Evolutionary conservation across 495 filamentous ascomycete genomes (phyloP).

Genomic region (Trichoderma asperelloides): DNA sequence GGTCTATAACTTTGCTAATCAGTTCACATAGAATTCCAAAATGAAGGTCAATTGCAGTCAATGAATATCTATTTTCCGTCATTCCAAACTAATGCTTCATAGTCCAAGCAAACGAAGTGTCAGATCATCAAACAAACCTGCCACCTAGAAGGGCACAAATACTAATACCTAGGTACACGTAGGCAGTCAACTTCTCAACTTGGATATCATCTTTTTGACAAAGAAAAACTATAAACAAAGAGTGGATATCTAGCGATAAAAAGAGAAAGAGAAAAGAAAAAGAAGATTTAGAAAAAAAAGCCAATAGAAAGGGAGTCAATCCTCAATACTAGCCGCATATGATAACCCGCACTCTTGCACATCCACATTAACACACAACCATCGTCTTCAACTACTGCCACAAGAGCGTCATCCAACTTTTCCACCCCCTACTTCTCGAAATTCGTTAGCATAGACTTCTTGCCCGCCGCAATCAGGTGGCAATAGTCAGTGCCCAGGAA

Average conservation of each 20-base stretch:
- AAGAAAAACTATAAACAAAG: background rate
- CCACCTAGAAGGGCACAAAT: background rate
- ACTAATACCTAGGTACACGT: background rate
- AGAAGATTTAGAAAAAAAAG: background rate
- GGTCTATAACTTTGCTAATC: background rate
- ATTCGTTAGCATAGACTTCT: slow-evolving; percentile 14
- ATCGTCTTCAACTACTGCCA: background rate
- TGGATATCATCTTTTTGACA: background rate
- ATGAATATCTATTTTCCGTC: background rate
- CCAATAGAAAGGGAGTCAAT: background rate
- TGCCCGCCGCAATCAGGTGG: slow-evolving; percentile 7
- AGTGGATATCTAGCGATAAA: background rate
- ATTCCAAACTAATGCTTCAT: background rate
- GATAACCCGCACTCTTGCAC: background rate
- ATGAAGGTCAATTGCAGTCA: background rate
- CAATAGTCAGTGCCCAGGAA: slow-evolving; percentile 21
- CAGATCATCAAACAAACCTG: background rate
- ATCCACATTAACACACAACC: background rate
- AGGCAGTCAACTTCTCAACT: background rate
- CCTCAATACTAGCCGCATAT: background rate
- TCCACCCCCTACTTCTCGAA: slow-evolving; percentile 13
- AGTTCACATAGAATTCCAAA: background rate
- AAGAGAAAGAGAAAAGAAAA: background rate
- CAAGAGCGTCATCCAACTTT: background rate
- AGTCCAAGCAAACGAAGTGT: background rate